phyloP scores from a whole-genome alignment of 2,329 filamentous ascomycete genomes.

The Hymenoscyphus linearis region DNA sequence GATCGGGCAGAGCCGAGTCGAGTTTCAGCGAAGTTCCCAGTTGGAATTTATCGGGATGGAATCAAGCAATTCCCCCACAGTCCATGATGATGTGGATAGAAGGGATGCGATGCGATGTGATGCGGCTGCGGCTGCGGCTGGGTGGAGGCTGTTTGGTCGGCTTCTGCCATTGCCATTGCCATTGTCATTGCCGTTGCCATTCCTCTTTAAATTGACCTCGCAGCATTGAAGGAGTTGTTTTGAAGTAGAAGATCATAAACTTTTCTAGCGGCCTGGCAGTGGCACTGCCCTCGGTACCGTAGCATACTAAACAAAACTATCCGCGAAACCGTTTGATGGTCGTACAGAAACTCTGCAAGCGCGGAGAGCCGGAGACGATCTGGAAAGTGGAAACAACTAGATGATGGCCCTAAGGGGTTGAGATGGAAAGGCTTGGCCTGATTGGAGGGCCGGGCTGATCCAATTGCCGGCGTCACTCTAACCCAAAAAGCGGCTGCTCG shows the following conservation, averaged over 20 bases:
- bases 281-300: not conserved
- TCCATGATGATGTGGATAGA: not conserved
- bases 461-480: not conserved
- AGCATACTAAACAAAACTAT: not conserved
- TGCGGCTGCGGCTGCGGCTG: not conserved
- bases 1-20: not conserved
- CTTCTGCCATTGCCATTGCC: not conserved
- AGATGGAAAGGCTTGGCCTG: not conserved
- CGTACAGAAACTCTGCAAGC: not conserved
- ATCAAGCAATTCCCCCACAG: not conserved
- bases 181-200: not conserved
- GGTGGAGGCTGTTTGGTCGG: not conserved
- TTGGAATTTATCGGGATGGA: not conserved
- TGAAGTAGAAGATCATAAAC: not conserved
- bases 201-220: too few species aligned
- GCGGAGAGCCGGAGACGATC: not conserved
- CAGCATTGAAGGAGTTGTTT: not conserved
- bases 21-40: not conserved
- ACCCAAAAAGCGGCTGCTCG: not conserved
- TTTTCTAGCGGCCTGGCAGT: not conserved
- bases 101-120: not conserved
- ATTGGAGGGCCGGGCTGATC: not conserved
- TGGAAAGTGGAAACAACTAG: not conserved
- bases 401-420: not conserved
- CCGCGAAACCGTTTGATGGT: not conserved